Percentiles rank a stretch among this genome's conserved stretches.
These are phyloP conservation scores for Thozetella sp. DNA, from an alignment of 495 filamentous ascomycete genomes.

Conservation along the genomic window DNA sequence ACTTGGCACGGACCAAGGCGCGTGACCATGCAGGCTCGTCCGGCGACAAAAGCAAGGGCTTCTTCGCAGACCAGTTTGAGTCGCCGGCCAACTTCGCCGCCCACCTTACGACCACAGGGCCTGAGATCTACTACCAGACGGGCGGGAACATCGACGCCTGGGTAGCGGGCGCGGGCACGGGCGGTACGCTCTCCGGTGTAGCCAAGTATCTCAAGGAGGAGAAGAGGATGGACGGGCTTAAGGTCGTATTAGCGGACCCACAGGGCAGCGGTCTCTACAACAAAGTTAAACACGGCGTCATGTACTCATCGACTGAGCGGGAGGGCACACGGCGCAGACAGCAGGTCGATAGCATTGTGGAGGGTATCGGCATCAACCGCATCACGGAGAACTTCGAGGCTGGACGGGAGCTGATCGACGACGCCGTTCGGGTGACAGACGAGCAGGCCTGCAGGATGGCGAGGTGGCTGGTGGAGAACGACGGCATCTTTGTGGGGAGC, in stretches of 20 bases:
- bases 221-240: constrained; percentile 43
- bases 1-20: constrained; percentile 80
- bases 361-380: constrained; percentile 93
- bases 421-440: constrained; percentile 90
- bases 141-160: constrained; percentile 82
- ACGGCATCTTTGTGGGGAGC: constrained; percentile 93
- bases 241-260: constrained; percentile 88
- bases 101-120: constrained; percentile 81
- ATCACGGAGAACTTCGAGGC: constrained; percentile 90
- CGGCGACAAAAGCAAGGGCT: constrained; percentile 58
- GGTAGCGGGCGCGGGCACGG: constrained; percentile 93
- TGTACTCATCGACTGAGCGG: constrained; percentile 86
- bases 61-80: constrained; percentile 98
- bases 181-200: constrained; percentile 90
- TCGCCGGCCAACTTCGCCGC: constrained; percentile 83
- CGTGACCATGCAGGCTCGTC: constrained; percentile 58
- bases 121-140: constrained; percentile 84
- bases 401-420: constrained; percentile 80
- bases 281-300: constrained; percentile 86
- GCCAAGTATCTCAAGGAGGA: constrained; percentile 77
- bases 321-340: constrained; percentile 87
- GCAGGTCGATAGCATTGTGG: constrained; percentile 95
- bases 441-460: constrained; percentile 92
- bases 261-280: constrained; percentile 95
- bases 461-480: constrained; percentile 90